phyloP scores from a whole-genome alignment of 1,284 basidiomycete species.

The Cutaneotrichosporon sp. region DNA sequence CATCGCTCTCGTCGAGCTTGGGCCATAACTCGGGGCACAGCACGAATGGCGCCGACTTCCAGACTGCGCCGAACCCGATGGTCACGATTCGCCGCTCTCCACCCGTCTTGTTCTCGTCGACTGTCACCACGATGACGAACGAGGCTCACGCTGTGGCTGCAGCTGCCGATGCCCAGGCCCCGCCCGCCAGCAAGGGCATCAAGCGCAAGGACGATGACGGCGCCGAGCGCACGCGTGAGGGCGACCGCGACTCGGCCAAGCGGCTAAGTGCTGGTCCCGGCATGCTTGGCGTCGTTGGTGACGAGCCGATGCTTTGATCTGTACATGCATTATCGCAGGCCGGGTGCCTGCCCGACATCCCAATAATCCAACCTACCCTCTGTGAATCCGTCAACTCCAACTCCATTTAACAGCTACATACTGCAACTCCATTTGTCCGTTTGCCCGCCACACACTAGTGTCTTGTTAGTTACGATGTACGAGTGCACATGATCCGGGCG shows the following conservation, averaged over 20 bases:
- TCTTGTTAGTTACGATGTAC: constrained; percentile 4
- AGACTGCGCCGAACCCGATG: constrained; percentile 33
- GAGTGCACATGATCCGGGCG: background rate
- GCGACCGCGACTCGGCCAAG: constrained; percentile 28
- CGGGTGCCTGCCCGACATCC: background rate
- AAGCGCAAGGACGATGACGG: constrained; percentile 38
- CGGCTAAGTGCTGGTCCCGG: constrained; percentile 41
- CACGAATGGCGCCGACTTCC: constrained; percentile 15
- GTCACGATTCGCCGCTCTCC: constrained; percentile 35
- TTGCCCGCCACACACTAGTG: constrained; percentile 2
- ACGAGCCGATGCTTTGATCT: constrained; percentile 8
- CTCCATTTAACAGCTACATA: constrained; percentile 1
- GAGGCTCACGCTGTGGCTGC: background rate
- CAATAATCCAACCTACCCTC: background rate
- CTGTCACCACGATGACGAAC: constrained; percentile 9
- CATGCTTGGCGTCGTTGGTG: constrained; percentile 11
- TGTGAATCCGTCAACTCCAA: background rate
- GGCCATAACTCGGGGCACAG: constrained; percentile 8
- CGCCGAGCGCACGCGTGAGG: constrained; percentile 20
- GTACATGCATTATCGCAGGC: background rate
- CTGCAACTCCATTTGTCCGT: constrained; percentile 3
- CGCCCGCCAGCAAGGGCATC: constrained; percentile 15
- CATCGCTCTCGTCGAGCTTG: constrained; percentile 11
- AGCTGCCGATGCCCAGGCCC: background rate
- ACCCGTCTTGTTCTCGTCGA: constrained; percentile 44